Conservation (phyloP, 2,329 filamentous ascomycete genomes). For the Iodosphaeria phyllophila region DNA sequence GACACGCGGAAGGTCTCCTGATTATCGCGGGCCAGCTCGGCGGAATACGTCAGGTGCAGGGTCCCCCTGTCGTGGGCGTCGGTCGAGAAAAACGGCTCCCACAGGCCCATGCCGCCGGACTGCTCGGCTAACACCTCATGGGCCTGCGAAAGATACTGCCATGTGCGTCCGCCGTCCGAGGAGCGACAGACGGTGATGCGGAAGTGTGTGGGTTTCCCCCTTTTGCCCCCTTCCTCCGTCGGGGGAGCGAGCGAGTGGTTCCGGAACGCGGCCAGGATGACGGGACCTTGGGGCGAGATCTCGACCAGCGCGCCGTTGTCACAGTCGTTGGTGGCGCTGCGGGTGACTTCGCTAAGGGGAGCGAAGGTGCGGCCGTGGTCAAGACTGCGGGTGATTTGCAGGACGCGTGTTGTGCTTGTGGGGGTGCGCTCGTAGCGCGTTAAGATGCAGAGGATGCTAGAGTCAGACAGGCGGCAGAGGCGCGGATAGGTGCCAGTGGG, state of each 20-base stretch:
- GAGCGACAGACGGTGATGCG: constrained; percentile 30
- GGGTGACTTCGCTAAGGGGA: constrained; percentile 22
- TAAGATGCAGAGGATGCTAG: constrained; percentile 24
- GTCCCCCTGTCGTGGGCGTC: constrained; percentile 12
- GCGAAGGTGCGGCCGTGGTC: constrained; percentile 22
- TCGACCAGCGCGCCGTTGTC: constrained; percentile 28
- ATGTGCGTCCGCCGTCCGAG: constrained; percentile 20
- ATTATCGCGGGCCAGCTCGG: constrained; percentile 23
- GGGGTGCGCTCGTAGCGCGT: constrained; percentile 21
- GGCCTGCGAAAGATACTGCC: constrained; percentile 24
- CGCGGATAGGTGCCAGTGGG: constrained; percentile 25
- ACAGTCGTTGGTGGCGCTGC: constrained; percentile 21
- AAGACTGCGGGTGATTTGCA: constrained; percentile 22
- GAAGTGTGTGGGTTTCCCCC: constrained; percentile 18
- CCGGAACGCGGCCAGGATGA: constrained; percentile 26
- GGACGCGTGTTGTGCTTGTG: constrained; percentile 16
- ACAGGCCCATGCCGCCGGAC: constrained; percentile 23
- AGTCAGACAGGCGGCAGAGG: constrained; percentile 22
- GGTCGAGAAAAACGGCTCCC: constrained; percentile 30
- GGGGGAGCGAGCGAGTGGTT: constrained; percentile 22
- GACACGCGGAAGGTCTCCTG: constrained; percentile 29
- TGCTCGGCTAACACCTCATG: constrained; percentile 20
- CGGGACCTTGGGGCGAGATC: constrained; percentile 10
- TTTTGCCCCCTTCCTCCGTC: no score
- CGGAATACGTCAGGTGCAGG: constrained; percentile 25